Percentiles rank a stretch among this genome's conserved stretches.
Conservation (phyloP, 495 filamentous ascomycete genomes). For the Aspergillus panamensis region DNA sequence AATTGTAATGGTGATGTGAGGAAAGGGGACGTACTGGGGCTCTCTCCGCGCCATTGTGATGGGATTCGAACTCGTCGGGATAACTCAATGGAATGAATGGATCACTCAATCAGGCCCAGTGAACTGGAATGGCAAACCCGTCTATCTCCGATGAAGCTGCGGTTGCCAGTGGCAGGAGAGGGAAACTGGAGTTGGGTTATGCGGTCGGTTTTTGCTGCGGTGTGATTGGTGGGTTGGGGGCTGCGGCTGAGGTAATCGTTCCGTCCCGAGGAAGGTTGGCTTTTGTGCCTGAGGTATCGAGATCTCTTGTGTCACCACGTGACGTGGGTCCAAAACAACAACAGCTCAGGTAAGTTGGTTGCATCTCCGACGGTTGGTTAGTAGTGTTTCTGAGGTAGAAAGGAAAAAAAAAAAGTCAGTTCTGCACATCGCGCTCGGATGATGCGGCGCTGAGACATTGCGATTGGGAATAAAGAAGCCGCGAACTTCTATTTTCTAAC, state of each 20-base stretch:
- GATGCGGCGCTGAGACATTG: constrained; percentile 1
- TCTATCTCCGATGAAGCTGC: neutral
- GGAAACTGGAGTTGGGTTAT: constrained; percentile 5
- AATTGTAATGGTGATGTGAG: neutral
- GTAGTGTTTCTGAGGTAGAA: neutral
- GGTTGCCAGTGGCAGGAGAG: neutral
- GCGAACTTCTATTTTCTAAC: neutral
- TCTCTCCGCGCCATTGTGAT: constrained; percentile 50
- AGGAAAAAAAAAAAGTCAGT: too few relatives aligned
- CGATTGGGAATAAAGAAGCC: neutral
- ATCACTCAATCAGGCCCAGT: neutral
- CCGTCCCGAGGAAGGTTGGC: neutral
- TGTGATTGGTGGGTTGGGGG: constrained; percentile 17
- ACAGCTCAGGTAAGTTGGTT: neutral
- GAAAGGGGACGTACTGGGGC: constrained; percentile 37
- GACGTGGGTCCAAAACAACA: constrained; percentile 18
- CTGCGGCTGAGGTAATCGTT: constrained; percentile 12
- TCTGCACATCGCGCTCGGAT: too few relatives aligned
- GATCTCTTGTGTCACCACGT: constrained; percentile 8
- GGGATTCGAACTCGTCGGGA: constrained; percentile 9
- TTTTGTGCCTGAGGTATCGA: neutral
- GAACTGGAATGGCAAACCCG: too few relatives aligned
- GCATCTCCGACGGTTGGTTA: too few relatives aligned
- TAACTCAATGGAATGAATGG: constrained; percentile 21
- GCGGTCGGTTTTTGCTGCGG: constrained; percentile 21